These are phyloP conservation scores for Tricladium varicosporioides DNA, from an alignment of 2,329 filamentous ascomycete genomes.

Conservation along the genomic window DNA sequence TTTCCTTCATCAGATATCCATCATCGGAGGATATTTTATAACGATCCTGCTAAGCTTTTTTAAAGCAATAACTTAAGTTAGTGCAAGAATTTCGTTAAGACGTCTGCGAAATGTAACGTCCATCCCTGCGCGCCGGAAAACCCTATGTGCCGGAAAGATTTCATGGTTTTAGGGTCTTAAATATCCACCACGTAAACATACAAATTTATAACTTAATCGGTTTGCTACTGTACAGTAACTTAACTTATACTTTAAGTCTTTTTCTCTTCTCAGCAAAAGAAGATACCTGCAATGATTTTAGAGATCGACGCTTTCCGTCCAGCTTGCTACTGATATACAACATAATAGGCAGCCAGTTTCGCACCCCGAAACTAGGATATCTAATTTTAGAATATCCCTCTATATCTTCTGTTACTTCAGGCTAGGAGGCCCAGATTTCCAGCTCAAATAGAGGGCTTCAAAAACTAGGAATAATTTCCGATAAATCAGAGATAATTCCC, in stretches of 20 bases:
- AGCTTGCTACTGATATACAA: not conserved
- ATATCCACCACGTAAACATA: too few species aligned
- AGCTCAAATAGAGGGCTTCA: not conserved
- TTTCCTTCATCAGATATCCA: not conserved
- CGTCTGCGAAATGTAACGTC: too few species aligned
- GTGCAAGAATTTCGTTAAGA: too few species aligned
- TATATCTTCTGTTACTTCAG: not conserved
- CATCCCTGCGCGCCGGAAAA: too few species aligned
- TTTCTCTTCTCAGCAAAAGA: too few species aligned
- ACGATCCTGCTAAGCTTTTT: not conserved
- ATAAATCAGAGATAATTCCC: not conserved
- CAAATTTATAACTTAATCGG: too few species aligned
- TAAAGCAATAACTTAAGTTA: too few species aligned
- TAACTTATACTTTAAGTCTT: too few species aligned
- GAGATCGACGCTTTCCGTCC: not conserved
- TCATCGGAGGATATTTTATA: not conserved
- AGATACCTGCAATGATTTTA: not conserved
- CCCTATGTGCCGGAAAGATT: too few species aligned
- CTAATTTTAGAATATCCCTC: not conserved
- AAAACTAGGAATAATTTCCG: not conserved
- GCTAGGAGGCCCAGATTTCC: not conserved
- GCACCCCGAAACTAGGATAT: not conserved
- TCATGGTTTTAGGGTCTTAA: too few species aligned
- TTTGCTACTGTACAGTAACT: too few species aligned
- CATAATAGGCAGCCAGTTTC: not conserved